Conservation (phyloP, 768 basidiomycete genomes). For the Vishniacozyma victoriae region DNA sequence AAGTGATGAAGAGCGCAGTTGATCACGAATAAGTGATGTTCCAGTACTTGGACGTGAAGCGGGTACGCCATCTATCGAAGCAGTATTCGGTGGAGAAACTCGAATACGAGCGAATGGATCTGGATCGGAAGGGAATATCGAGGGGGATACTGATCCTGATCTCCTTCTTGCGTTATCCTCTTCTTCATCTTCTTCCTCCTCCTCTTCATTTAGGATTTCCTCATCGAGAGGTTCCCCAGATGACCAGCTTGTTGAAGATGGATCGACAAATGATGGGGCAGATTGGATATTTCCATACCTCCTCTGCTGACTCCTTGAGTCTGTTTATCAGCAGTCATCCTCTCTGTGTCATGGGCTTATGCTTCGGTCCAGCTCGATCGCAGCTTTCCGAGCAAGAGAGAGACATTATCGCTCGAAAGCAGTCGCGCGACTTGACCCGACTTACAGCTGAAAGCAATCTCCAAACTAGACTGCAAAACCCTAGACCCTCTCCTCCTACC, state of each 20-base stretch:
- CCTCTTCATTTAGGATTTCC: conserved; percentile 11
- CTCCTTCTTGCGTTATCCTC: conserved; percentile 26
- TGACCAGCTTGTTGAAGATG: neutral
- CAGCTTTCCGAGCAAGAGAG: neutral
- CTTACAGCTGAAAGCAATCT: conserved; percentile 38
- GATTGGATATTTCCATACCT: conserved; percentile 33
- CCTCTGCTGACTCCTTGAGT: conserved; percentile 39
- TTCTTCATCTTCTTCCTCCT: conserved; percentile 5
- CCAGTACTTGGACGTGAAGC: no score
- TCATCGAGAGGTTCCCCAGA: conserved; percentile 14
- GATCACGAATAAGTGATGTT: no score
- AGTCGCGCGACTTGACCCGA: conserved; percentile 2
- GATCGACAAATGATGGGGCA: conserved; percentile 38
- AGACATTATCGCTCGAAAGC: neutral
- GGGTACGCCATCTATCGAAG: neutral
- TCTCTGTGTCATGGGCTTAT: no score
- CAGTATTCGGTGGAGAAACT: neutral
- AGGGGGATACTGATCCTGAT: conserved; percentile 6
- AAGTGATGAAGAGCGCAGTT: no score
- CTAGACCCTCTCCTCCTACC: neutral
- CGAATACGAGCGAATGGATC: neutral
- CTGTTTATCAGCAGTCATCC: conserved; percentile 10
- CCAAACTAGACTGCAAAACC: conserved; percentile 27
- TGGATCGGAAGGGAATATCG: conserved; percentile 14
- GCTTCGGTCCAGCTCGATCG: neutral